Conservation (phyloP, 2,329 filamentous ascomycete genomes). For the Lecanicillium sp. region DNA sequence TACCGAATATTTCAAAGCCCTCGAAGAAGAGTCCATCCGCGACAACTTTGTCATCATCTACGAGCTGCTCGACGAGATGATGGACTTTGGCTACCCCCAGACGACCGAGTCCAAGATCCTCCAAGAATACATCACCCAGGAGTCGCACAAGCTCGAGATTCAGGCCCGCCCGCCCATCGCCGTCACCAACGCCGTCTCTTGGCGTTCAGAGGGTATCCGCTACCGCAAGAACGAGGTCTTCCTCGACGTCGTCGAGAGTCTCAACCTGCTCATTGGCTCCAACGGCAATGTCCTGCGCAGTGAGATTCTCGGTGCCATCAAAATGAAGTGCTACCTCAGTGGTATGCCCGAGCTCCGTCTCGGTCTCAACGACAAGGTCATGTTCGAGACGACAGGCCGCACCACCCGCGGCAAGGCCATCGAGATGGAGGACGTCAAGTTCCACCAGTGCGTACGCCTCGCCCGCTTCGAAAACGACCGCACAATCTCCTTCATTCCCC, state of each 20-base stretch:
- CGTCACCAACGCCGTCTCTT: constrained; percentile 96
- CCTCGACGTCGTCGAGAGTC: constrained; percentile 90
- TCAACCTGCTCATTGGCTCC: constrained; percentile 90
- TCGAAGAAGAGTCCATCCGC: constrained; percentile 96
- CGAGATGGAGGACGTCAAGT: constrained; percentile 99
- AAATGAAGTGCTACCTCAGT: constrained; percentile 99
- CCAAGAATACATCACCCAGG: constrained; percentile 98
- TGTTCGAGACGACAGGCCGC: constrained; percentile 96
- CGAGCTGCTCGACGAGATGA: constrained; percentile 98
- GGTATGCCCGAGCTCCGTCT: constrained; percentile 95
- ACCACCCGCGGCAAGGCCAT: constrained; percentile 94
- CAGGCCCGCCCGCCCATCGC: constrained; percentile 94
- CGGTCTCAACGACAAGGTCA: constrained; percentile 96
- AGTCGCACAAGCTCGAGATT: constrained; percentile 96
- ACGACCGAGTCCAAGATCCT: constrained; percentile 98
- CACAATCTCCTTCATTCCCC: constrained; percentile 97
- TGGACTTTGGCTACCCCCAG: constrained; percentile 99
- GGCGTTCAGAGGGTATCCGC: constrained; percentile 94
- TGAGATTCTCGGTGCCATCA: constrained; percentile 93
- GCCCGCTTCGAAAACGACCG: constrained; percentile 97
- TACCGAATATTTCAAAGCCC: constrained; percentile 98
- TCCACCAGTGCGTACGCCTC: constrained; percentile 94
- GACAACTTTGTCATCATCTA: constrained; percentile 99
- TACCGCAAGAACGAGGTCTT: constrained; percentile 99
- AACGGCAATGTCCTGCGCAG: constrained; percentile 93